Conservation (phyloP, 768 basidiomycete genomes). For the Suillus weaverae region DNA sequence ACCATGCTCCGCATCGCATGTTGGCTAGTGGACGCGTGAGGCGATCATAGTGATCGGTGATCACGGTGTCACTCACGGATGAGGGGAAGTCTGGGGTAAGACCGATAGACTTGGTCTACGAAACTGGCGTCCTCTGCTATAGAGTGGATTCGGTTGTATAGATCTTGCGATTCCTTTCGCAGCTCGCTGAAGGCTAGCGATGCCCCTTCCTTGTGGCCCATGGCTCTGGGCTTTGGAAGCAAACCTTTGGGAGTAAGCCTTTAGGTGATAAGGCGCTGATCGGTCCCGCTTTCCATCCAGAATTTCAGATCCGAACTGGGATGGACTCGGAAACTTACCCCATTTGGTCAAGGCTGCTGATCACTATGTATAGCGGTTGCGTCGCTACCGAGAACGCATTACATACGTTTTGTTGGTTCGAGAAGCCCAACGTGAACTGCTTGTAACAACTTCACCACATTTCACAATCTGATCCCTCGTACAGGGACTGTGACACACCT, state of each 20-base stretch:
- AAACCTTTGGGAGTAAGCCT: not conserved
- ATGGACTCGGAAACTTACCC: not conserved
- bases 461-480: not conserved
- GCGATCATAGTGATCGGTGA: not conserved
- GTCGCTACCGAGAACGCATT: no score
- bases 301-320: no score
- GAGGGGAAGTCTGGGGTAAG: conserved; percentile 52
- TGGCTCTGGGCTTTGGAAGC: not conserved
- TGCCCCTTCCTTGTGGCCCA: conserved; percentile 10
- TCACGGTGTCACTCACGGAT: conserved; percentile 45
- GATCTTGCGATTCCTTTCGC: conserved; percentile 68
- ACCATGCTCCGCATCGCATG: conserved; percentile 93
- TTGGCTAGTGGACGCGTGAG: conserved; percentile 60
- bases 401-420: no score
- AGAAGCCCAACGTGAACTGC: not conserved
- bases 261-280: not conserved
- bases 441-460: not conserved
- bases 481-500: not conserved
- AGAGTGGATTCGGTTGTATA: conserved; percentile 88
- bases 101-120: conserved; percentile 51
- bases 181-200: conserved; percentile 46
- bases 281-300: not conserved
- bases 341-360: not conserved
- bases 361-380: no score
- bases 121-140: conserved; percentile 77